Conservation (phyloP, 768 basidiomycete genomes). For the Xerocomellus intermedius region DNA sequence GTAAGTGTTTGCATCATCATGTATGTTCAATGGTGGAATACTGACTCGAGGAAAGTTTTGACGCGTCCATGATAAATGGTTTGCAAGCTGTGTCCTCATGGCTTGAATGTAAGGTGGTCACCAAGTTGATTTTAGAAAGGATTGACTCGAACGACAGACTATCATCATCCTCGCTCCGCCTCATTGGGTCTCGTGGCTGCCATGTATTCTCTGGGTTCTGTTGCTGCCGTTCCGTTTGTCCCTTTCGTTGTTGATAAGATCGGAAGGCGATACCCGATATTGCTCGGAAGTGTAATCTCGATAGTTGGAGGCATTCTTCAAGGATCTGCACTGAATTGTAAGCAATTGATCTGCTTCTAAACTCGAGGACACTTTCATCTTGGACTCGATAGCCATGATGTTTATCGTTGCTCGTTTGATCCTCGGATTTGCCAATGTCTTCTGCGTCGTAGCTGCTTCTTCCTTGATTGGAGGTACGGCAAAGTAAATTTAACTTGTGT, state of each 20-base stretch:
- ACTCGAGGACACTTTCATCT: neutral
- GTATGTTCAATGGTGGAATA: neutral
- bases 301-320: conserved; percentile 1
- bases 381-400: neutral
- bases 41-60: conserved; percentile 14
- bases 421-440: conserved; percentile 12
- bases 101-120: conserved; percentile 45
- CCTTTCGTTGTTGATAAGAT: conserved; percentile 4
- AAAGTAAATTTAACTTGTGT: no score
- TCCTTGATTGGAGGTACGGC: conserved; percentile 22
- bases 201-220: conserved; percentile 58
- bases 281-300: conserved; percentile 7
- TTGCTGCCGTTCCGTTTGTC: conserved; percentile 49
- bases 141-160: conserved; percentile 38
- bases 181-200: conserved; percentile 34
- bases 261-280: no score
- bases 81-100: conserved; percentile 58
- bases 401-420: conserved; percentile 17
- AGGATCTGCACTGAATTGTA: conserved; percentile 4
- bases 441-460: conserved; percentile 19
- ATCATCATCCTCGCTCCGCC: conserved; percentile 50
- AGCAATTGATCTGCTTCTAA: neutral
- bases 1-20: neutral
- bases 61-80: conserved; percentile 61
- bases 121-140: neutral